These are phyloP conservation scores for Radiomyces spectabilis DNA, from an alignment of 192 early-diverging fungal species.

Conservation along the genomic window DNA sequence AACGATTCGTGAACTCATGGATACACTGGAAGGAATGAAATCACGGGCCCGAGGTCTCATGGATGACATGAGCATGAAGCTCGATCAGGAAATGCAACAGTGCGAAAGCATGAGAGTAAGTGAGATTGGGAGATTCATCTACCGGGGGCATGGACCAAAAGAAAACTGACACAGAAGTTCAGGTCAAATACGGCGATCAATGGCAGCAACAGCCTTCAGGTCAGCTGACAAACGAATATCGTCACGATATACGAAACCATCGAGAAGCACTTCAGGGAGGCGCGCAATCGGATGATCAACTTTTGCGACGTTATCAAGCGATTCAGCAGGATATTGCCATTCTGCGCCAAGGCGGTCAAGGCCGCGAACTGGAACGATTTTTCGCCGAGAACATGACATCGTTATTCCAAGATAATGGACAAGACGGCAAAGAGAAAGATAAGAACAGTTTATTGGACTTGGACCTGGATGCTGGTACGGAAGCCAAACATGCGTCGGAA, in stretches of 20 bases:
- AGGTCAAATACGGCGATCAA: slow-evolving; percentile 64
- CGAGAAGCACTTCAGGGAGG: slow-evolving; percentile 76
- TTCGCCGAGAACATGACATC: slow-evolving; percentile 32
- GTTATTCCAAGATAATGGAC: neutral
- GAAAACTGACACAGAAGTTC: neutral
- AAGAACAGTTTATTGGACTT: slow-evolving; percentile 47
- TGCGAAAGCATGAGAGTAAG: slow-evolving; percentile 69
- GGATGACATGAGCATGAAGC: slow-evolving; percentile 49
- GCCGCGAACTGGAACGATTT: slow-evolving; percentile 32
- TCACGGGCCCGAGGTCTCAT: slow-evolving; percentile 54
- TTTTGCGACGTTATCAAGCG: slow-evolving; percentile 36
- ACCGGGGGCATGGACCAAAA: neutral
- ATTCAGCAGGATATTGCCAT: slow-evolving; percentile 33
- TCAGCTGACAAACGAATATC: slow-evolving; percentile 60
- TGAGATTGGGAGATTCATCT: too few species aligned
- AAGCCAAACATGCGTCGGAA: slow-evolving; percentile 25
- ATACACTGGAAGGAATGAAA: slow-evolving; percentile 59
- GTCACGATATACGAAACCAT: slow-evolving; percentile 68
- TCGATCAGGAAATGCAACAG: slow-evolving; percentile 86
- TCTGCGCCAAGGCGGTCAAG: slow-evolving; percentile 32
- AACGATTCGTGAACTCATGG: slow-evolving; percentile 49
- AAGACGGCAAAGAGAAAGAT: slow-evolving; percentile 13
- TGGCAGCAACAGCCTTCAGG: slow-evolving; percentile 85
- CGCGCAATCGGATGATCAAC: slow-evolving; percentile 45
- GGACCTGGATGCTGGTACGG: slow-evolving; percentile 30